A percentile compares a stretch with the other conserved stretches of the same genome.
These are phyloP conservation scores for Penicillium freii DNA, from an alignment of 2,329 filamentous ascomycete species.

Conservation along the genomic window DNA sequence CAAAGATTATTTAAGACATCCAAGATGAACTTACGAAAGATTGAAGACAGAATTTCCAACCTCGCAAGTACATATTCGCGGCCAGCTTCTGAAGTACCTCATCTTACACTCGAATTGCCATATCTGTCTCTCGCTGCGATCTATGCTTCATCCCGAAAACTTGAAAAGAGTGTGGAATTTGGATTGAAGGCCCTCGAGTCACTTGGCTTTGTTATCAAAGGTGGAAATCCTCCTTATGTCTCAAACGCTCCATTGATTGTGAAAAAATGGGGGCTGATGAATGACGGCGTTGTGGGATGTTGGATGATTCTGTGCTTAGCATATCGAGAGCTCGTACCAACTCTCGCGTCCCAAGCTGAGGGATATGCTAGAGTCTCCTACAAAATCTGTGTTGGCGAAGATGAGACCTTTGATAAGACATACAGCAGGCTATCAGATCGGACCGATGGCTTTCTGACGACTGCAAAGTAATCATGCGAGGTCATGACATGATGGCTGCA, in stretches of 20 bases:
- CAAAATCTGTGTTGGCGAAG: slow-evolving; percentile 38
- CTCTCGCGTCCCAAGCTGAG: slow-evolving; percentile 23
- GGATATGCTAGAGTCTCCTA: slow-evolving; percentile 35
- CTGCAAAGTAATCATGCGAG: background rate
- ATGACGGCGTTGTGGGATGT: slow-evolving; percentile 26
- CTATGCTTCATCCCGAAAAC: slow-evolving; percentile 2
- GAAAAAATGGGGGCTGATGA: slow-evolving; percentile 33
- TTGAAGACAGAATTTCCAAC: slow-evolving; percentile 14
- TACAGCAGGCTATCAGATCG: slow-evolving; percentile 14
- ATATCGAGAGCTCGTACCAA: slow-evolving; percentile 25
- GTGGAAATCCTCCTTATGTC: slow-evolving; percentile 12
- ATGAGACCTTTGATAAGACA: slow-evolving; percentile 33
- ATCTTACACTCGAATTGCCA: slow-evolving; percentile 15
- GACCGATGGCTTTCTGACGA: background rate
- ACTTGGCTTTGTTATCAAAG: slow-evolving; percentile 28
- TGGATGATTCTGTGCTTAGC: slow-evolving; percentile 32
- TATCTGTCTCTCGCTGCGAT: slow-evolving; percentile 23
- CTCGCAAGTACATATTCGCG: slow-evolving; percentile 25
- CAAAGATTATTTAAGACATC: background rate
- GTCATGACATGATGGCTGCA: background rate
- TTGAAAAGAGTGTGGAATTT: slow-evolving; percentile 16
- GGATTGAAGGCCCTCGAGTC: slow-evolving; percentile 26
- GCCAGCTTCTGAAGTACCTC: slow-evolving; percentile 27
- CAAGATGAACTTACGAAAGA: background rate
- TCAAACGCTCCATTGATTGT: slow-evolving; percentile 10